Evolutionary conservation across 2,329 filamentous ascomycete species (phyloP).

Genomic region (Curvularia sp.): DNA sequence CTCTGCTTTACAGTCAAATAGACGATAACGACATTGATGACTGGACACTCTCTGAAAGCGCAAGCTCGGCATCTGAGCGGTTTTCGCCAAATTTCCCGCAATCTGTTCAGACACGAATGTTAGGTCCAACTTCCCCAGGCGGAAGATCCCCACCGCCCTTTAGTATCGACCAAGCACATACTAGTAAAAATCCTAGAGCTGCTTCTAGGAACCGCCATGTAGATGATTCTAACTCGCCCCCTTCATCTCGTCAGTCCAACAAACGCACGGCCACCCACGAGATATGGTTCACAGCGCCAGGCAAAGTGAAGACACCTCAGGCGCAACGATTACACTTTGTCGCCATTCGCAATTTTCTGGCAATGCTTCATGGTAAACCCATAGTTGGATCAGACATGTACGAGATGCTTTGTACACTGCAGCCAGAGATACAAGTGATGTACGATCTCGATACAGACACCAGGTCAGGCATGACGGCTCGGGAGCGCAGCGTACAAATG

Average conservation of each 20-base stretch:
- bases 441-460: slow-evolving; percentile 55
- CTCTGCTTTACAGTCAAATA: slow-evolving; percentile 47
- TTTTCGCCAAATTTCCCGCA: slow-evolving; percentile 28
- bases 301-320: slow-evolving; percentile 55
- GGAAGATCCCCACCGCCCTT: slow-evolving; percentile 40
- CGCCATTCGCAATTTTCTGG: slow-evolving; percentile 73
- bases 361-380: slow-evolving; percentile 68
- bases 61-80: slow-evolving; percentile 28
- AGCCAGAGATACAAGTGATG: slow-evolving; percentile 65
- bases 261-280: slow-evolving; percentile 51
- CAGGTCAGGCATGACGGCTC: slow-evolving; percentile 37
- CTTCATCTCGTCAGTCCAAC: slow-evolving; percentile 19
- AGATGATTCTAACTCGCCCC: slow-evolving; percentile 21
- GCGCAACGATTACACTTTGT: slow-evolving; percentile 66
- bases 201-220: slow-evolving; percentile 26
- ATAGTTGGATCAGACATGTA: slow-evolving; percentile 70
- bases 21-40: slow-evolving; percentile 46
- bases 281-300: slow-evolving; percentile 68
- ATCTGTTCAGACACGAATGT: slow-evolving; percentile 33
- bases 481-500: slow-evolving; percentile 61
- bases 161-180: slow-evolving; percentile 40
- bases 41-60: slow-evolving; percentile 36
- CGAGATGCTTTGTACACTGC: slow-evolving; percentile 69
- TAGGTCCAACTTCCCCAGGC: slow-evolving; percentile 34
- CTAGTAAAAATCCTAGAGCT: slow-evolving; percentile 19